phyloP scores from a whole-genome alignment of 2,329 filamentous ascomycete genomes.

The Clarireedia monteithiana region DNA sequence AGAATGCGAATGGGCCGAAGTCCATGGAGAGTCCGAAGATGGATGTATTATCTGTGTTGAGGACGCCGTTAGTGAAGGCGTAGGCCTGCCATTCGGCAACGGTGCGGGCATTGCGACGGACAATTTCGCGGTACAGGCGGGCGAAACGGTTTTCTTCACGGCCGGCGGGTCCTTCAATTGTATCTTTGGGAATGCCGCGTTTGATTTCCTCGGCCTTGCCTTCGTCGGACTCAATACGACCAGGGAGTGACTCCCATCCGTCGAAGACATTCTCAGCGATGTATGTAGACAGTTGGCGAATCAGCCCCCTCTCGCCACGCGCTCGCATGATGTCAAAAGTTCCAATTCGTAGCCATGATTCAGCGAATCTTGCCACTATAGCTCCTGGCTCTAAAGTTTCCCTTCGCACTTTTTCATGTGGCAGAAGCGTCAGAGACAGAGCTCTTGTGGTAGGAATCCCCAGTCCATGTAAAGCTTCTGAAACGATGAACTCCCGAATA shows the following conservation, averaged over 20 bases:
- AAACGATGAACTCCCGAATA: slow-evolving; percentile 90
- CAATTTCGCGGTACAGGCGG: slow-evolving; percentile 80
- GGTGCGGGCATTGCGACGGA: slow-evolving; percentile 74
- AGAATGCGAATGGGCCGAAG: slow-evolving; percentile 94
- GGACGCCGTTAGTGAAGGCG: slow-evolving; percentile 97
- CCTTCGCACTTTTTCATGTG: slow-evolving; percentile 63
- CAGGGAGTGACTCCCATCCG: slow-evolving; percentile 80
- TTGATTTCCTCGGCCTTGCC: slow-evolving; percentile 34
- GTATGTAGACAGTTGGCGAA: slow-evolving; percentile 71
- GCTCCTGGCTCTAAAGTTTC: slow-evolving; percentile 84
- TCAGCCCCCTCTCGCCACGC: slow-evolving; percentile 67
- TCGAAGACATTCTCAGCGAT: slow-evolving; percentile 80
- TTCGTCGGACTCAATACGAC: slow-evolving; percentile 42
- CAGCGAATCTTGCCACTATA: slow-evolving; percentile 85
- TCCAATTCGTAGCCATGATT: slow-evolving; percentile 88
- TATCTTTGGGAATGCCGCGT: slow-evolving; percentile 45
- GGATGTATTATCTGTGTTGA: slow-evolving; percentile 97
- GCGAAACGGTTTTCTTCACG: slow-evolving; percentile 78
- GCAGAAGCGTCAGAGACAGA: slow-evolving; percentile 70
- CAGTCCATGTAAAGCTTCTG: slow-evolving; percentile 79
- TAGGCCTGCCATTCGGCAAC: slow-evolving; percentile 96
- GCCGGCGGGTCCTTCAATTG: slow-evolving; percentile 59
- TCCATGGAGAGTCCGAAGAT: slow-evolving; percentile 84
- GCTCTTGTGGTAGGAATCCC: slow-evolving; percentile 82
- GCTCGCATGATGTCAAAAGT: slow-evolving; percentile 89